Conservation (phyloP, 169 alveolate genomes). For the Cryptosporidium meleagridis region DNA sequence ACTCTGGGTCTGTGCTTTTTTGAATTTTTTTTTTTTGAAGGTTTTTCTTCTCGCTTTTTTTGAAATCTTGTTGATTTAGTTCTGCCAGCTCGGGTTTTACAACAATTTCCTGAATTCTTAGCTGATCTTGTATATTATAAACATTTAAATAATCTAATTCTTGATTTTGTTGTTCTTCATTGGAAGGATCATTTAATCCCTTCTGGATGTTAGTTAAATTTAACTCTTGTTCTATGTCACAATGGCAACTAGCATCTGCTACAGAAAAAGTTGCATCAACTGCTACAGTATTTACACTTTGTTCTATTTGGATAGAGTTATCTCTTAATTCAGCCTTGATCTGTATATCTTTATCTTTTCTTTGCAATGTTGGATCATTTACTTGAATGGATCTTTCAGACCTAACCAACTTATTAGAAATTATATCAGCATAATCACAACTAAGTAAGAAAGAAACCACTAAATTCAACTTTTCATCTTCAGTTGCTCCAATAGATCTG, state of each 20-base stretch:
- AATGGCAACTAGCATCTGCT: slow-evolving; percentile 35
- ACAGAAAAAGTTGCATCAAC: slow-evolving; percentile 15
- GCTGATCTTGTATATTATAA: neutral
- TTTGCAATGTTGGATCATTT: slow-evolving; percentile 55
- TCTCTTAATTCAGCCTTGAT: slow-evolving; percentile 26
- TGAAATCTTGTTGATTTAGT: neutral
- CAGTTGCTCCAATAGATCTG: slow-evolving; percentile 50
- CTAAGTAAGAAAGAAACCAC: slow-evolving; percentile 54
- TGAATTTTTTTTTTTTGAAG: slow-evolving; percentile 7
- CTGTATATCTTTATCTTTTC: slow-evolving; percentile 52
- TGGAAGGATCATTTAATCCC: neutral
- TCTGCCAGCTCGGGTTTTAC: neutral
- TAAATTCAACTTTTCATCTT: slow-evolving; percentile 53
- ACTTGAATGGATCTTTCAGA: slow-evolving; percentile 60
- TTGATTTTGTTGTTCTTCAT: slow-evolving; percentile 16
- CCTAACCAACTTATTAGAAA: slow-evolving; percentile 25
- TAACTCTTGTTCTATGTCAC: slow-evolving; percentile 34
- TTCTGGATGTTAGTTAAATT: neutral
- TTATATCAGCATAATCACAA: slow-evolving; percentile 19
- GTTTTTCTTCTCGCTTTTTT: neutral
- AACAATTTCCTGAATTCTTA: neutral
- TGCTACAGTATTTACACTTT: slow-evolving; percentile 15
- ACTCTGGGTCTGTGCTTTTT: neutral
- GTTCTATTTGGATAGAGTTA: neutral
- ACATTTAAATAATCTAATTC: neutral